These are phyloP conservation scores for Microsporum ferrugineum DNA, from an alignment of 2,329 filamentous ascomycete genomes.

Conservation along the genomic window DNA sequence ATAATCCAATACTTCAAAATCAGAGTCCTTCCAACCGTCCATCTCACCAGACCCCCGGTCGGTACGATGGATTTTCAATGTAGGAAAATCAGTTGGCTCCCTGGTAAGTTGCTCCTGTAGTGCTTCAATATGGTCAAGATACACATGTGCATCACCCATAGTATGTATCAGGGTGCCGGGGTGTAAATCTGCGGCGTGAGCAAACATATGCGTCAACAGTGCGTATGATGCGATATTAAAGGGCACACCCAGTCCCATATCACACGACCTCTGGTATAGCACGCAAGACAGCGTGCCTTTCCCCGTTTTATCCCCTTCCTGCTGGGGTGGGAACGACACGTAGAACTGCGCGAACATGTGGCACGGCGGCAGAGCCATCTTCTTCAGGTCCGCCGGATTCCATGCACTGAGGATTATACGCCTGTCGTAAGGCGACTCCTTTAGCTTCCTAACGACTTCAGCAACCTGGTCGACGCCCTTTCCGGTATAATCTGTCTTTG, in stretches of 20 bases:
- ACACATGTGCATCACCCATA: constrained; percentile 98
- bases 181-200: constrained; percentile 69
- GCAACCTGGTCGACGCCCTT: constrained; percentile 88
- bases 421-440: constrained; percentile 72
- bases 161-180: constrained; percentile 85
- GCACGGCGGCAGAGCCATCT: constrained; percentile 88
- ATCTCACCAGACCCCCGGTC: constrained; percentile 53
- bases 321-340: constrained; percentile 57
- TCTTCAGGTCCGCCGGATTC: constrained; percentile 76
- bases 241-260: constrained; percentile 93
- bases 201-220: constrained; percentile 87
- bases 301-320: constrained; percentile 19
- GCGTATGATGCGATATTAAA: constrained; percentile 98
- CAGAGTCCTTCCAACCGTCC: constrained; percentile 80
- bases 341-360: constrained; percentile 99
- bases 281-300: constrained; percentile 69
- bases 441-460: constrained; percentile 78
- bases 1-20: constrained; percentile 80
- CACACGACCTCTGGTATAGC: constrained; percentile 86
- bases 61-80: constrained; percentile 58
- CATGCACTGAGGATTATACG: constrained; percentile 85
- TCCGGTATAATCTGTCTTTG: constrained; percentile 68
- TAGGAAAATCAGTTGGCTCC: constrained; percentile 71
- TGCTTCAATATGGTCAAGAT: constrained; percentile 83
- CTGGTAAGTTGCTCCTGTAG: constrained; percentile 67